Conservation (phyloP, 441 rosid species). For the Gossypium schwendimanii region DNA sequence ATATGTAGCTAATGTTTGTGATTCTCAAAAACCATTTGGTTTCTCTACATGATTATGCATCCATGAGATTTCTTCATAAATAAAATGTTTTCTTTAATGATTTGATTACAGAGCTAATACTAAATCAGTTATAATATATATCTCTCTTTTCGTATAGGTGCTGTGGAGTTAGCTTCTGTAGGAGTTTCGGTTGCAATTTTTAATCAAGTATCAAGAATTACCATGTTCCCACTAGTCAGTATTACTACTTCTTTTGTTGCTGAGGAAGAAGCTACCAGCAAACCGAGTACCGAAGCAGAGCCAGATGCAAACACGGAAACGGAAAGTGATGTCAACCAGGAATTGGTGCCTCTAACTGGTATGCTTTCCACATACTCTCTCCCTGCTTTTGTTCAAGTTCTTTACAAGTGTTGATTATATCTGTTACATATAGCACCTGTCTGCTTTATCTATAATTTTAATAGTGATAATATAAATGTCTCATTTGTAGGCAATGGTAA, state of each 20-base stretch:
- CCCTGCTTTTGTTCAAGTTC: slow-evolving; percentile 4
- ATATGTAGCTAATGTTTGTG: not conserved
- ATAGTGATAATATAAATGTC: slow-evolving; percentile 3
- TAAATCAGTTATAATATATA: not conserved
- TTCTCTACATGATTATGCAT: not conserved
- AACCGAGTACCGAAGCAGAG: slow-evolving; percentile 4
- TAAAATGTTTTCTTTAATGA: not conserved
- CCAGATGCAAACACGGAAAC: slow-evolving; percentile 14
- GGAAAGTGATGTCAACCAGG: not conserved
- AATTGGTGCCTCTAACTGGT: slow-evolving; percentile 26
- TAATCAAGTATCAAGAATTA: slow-evolving; percentile 36
- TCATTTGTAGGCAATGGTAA: not conserved
- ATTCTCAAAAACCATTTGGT: not conserved
- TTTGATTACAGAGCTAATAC: not conserved
- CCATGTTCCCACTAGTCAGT: slow-evolving; percentile 35
- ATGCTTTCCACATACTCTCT: slow-evolving; percentile 1
- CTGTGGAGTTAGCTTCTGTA: slow-evolving; percentile 34
- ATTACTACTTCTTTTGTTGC: slow-evolving; percentile 38
- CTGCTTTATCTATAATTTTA: not conserved
- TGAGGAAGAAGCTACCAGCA: slow-evolving; percentile 24
- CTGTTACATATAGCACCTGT: not conserved
- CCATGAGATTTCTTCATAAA: not conserved
- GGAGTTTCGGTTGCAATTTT: slow-evolving; percentile 38
- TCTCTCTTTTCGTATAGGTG: slow-evolving; percentile 24
- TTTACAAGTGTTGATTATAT: not conserved